A percentile compares a stretch with the other conserved stretches of the same genome.
Conservation (phyloP, 2,329 filamentous ascomycete genomes). For the Colletotrichum horii region DNA sequence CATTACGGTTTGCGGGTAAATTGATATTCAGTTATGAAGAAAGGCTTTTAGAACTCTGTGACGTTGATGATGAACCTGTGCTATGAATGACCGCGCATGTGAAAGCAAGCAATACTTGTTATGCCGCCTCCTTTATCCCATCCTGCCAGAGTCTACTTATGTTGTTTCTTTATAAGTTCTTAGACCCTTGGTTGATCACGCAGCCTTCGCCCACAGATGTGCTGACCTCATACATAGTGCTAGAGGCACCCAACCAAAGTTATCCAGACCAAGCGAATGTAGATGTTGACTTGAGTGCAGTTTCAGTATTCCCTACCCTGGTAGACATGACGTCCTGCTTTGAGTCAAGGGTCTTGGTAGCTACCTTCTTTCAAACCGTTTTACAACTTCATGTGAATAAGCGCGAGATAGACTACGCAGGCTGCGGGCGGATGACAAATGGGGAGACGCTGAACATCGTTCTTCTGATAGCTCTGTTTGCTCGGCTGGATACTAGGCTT, state of each 20-base stretch:
- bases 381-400: not conserved
- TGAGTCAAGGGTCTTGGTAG: not conserved
- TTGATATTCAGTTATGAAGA: slow-evolving; percentile 6
- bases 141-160: not conserved
- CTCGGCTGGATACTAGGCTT: not conserved
- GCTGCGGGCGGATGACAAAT: not conserved
- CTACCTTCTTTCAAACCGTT: not conserved
- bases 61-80: not conserved
- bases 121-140: not conserved
- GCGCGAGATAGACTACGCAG: not conserved
- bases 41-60: not conserved
- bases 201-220: not conserved
- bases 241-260: not conserved
- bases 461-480: not conserved
- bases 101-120: not conserved
- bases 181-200: not conserved
- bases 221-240: not conserved
- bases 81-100: not conserved
- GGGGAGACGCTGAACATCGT: not conserved
- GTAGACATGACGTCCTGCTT: not conserved
- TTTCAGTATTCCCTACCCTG: not conserved
- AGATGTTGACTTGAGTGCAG: not conserved
- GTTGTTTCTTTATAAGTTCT: not conserved
- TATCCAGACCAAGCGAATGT: not conserved
- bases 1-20: slow-evolving; percentile 20